A percentile compares a stretch with the other conserved stretches of the same genome.
Evolutionary conservation across 306 rosid species (phyloP).

Genomic region (Prosopis cineraria): DNA sequence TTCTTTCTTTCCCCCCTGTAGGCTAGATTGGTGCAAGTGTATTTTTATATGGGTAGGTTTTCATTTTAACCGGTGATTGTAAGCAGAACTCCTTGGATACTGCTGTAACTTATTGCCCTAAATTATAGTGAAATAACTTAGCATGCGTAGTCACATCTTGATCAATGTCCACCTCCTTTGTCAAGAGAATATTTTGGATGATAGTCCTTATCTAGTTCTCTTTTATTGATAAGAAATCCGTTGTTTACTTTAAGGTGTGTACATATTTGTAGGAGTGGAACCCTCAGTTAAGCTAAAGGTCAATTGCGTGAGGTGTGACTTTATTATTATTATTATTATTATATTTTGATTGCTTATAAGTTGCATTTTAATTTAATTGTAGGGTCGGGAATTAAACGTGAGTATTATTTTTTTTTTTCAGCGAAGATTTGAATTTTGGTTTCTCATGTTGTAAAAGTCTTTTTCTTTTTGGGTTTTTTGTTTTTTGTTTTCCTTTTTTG

Average conservation of each 20-base stretch:
- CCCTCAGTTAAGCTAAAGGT: not conserved
- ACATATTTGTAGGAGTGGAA: not conserved
- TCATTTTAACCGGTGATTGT: slow-evolving; percentile 28
- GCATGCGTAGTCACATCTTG: slow-evolving; percentile 22
- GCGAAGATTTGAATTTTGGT: too few relatives aligned
- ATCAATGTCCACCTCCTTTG: slow-evolving; percentile 31
- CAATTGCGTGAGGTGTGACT: too few relatives aligned
- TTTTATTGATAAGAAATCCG: not conserved
- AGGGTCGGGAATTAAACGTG: too few relatives aligned
- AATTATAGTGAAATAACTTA: slow-evolving; percentile 23
- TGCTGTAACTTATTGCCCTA: slow-evolving; percentile 17
- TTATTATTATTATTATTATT: too few relatives aligned
- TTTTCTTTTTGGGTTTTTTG: too few relatives aligned
- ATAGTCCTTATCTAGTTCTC: not conserved
- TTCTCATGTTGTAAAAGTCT: too few relatives aligned
- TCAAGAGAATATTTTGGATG: slow-evolving; percentile 12
- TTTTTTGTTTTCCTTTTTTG: too few relatives aligned
- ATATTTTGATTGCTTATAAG: too few relatives aligned
- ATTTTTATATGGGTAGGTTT: slow-evolving; percentile 39
- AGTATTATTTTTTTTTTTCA: too few relatives aligned
- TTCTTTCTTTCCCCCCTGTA: slow-evolving; percentile 35
- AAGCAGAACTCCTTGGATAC: slow-evolving; percentile 35
- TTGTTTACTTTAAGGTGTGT: not conserved
- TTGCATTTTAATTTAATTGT: too few relatives aligned
- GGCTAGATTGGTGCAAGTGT: slow-evolving; percentile 37